Conservation (phyloP, 257 asterid species). For the Fraxinus excelsior region DNA sequence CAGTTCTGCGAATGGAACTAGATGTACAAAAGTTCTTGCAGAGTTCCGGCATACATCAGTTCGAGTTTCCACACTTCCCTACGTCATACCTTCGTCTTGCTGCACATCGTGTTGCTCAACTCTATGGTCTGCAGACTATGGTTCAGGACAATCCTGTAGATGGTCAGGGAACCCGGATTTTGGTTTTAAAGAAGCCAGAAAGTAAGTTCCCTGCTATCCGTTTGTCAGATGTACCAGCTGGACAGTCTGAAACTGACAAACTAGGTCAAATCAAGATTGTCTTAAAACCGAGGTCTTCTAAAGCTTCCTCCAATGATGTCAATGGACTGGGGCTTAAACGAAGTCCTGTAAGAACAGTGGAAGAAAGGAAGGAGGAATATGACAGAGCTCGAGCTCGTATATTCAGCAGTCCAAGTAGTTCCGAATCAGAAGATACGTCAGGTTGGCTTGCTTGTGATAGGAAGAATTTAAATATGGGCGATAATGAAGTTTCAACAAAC, state of each 20-base stretch:
- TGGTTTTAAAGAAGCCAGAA: conserved; percentile 71
- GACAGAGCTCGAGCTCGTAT: conserved; percentile 96
- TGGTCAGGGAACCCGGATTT: conserved; percentile 70
- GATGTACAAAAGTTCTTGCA: conserved; percentile 82
- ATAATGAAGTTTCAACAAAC: conserved; percentile 52
- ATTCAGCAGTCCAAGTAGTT: conserved; percentile 57
- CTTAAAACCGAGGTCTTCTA: conserved; percentile 69
- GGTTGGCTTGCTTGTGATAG: conserved; percentile 47
- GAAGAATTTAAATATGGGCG: conserved; percentile 42
- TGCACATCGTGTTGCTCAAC: conserved; percentile 97
- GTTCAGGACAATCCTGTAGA: conserved; percentile 68
- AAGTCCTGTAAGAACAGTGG: conserved; percentile 66
- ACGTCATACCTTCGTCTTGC: conserved; percentile 97
- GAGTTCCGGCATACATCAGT: conserved; percentile 62
- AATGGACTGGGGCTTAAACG: conserved; percentile 56
- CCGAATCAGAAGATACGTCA: conserved; percentile 47
- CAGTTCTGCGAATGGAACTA: conserved; percentile 96
- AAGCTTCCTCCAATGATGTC: conserved; percentile 41
- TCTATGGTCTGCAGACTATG: conserved; percentile 85
- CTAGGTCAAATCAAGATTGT: conserved; percentile 69
- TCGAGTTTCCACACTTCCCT: conserved; percentile 90
- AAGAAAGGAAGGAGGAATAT: conserved; percentile 93
- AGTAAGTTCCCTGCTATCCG: conserved; percentile 66
- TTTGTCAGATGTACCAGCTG: conserved; percentile 78
- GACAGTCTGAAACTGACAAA: conserved; percentile 60